These are phyloP conservation scores for Gossypium mustelinum DNA, from an alignment of 345 rosid species.

Conservation along the genomic window DNA sequence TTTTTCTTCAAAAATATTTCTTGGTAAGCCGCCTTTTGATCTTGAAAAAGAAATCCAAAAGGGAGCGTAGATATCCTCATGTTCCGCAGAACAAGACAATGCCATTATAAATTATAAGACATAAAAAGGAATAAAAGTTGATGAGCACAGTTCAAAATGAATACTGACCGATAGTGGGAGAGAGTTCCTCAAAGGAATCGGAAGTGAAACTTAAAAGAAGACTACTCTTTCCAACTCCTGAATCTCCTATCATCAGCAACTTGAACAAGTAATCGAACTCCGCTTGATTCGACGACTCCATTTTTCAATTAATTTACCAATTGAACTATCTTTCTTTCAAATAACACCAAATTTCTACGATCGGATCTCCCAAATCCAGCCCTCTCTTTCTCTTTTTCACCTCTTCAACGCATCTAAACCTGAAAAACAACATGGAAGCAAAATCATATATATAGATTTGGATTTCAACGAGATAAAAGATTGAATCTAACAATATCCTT, in stretches of 20 bases:
- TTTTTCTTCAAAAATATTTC: not conserved
- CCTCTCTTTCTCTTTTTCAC: not conserved
- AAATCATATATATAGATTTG: not conserved
- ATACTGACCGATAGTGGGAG: constrained; percentile 46
- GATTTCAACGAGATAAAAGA: not conserved
- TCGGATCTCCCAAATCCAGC: not conserved
- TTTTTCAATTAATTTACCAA: not conserved
- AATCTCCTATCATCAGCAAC: constrained; percentile 54
- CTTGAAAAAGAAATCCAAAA: not conserved
- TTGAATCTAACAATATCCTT: not conserved
- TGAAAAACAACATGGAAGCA: not conserved
- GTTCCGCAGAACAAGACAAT: not conserved
- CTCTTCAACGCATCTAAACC: constrained; percentile 2
- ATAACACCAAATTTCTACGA: not conserved
- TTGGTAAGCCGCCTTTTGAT: not conserved
- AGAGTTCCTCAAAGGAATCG: constrained; percentile 34
- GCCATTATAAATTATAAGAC: not conserved
- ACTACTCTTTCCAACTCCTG: constrained; percentile 53
- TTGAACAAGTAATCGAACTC: constrained; percentile 44
- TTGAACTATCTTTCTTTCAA: not conserved
- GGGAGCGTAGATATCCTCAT: not conserved
- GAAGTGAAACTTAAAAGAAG: constrained; percentile 49
- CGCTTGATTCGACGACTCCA: constrained; percentile 20
- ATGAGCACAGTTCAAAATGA: not conserved
- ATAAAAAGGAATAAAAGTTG: not conserved